Evolutionary conservation across 1,284 basidiomycete species (phyloP), one percentile per base, ranked within the genome.

Genomic region (Blastosporella zonata): DNA sequence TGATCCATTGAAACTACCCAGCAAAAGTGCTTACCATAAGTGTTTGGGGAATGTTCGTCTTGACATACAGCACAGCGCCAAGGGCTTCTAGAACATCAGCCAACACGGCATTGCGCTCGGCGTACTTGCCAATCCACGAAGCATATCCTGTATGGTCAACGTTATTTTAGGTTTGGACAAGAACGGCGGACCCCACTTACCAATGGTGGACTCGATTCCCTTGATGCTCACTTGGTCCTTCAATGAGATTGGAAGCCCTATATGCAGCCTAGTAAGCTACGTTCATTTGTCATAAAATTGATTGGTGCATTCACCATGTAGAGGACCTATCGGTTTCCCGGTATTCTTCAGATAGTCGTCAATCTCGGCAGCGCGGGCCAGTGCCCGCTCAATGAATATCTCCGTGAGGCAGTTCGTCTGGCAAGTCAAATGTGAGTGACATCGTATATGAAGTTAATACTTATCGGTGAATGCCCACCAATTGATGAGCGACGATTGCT

Each of bases 401-500:
- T 87, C 85, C 3, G 84, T 85, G 37, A 90, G 63, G 60, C 84
- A 87, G 54, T 87, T 87, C 1, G 78, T 82, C 72, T 82, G 43
- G 38, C 18, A 9, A 10, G 18, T 13, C 17, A 8, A 12, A 1
- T 6, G 28, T 31, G 3, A 31, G 29, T 31, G 29, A 31, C 13
- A 27, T 27, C 9, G 25, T 9, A 27, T 27, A 27, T n/a, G 29
- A 31, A 17, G 27, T 10, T 41, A 7, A 40, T 31, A 17, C 46
- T 54, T 46, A 20, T 21, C 41, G 17, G 6, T 39, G 13, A 44
- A n/a, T 5, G 70, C 84, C 62, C 52, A 90, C 90, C 10, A 90
- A 66, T 62, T 93, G 91, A 51, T 93, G 90, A 0, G 91, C 90
- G 43, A 93, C 68, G 41, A 88, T 74, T 0, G 90, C 87, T 17